Conservation (phyloP, 805 yeast genomes). For the Zygosaccharomyces rouxii region DNA sequence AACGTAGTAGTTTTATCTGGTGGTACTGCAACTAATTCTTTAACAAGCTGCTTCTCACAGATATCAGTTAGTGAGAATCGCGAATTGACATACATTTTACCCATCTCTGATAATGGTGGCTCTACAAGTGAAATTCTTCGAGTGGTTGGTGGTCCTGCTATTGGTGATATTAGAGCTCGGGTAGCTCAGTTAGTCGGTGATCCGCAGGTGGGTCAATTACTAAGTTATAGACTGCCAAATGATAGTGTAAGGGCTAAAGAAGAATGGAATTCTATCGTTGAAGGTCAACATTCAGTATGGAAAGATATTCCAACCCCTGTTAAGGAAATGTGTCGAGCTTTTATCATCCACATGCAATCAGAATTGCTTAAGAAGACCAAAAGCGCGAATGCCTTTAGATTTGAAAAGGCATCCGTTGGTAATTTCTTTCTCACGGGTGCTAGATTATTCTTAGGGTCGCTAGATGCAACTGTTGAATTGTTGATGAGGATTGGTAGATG, state of each 20-base stretch:
- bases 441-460: slow-evolving; percentile 73
- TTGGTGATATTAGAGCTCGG: slow-evolving; percentile 85
- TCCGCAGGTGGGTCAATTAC: slow-evolving; percentile 36
- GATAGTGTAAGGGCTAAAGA: slow-evolving; percentile 46
- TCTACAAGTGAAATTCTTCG: slow-evolving; percentile 85
- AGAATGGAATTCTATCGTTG: slow-evolving; percentile 77
- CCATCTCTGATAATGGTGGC: slow-evolving; percentile 91
- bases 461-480: slow-evolving; percentile 79
- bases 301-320: slow-evolving; percentile 49
- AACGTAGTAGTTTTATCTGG: slow-evolving; percentile 55
- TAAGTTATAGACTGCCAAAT: slow-evolving; percentile 30
- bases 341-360: slow-evolving; percentile 71
- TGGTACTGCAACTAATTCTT: slow-evolving; percentile 82
- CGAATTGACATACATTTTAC: slow-evolving; percentile 53
- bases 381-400: slow-evolving; percentile 45
- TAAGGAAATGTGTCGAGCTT: slow-evolving; percentile 70
- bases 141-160: slow-evolving; percentile 90
- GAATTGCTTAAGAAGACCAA: slow-evolving; percentile 67
- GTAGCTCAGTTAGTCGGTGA: slow-evolving; percentile 68
- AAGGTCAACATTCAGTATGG: slow-evolving; percentile 76
- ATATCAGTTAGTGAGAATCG: slow-evolving; percentile 35
- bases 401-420: slow-evolving; percentile 78
- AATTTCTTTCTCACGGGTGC: slow-evolving; percentile 80
- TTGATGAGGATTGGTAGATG: slow-evolving; percentile 51
- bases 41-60: slow-evolving; percentile 54